Base-by-base conservation (phyloP, 2,329 filamentous ascomycete species). In the Dothideomycetes sp. region DNA sequence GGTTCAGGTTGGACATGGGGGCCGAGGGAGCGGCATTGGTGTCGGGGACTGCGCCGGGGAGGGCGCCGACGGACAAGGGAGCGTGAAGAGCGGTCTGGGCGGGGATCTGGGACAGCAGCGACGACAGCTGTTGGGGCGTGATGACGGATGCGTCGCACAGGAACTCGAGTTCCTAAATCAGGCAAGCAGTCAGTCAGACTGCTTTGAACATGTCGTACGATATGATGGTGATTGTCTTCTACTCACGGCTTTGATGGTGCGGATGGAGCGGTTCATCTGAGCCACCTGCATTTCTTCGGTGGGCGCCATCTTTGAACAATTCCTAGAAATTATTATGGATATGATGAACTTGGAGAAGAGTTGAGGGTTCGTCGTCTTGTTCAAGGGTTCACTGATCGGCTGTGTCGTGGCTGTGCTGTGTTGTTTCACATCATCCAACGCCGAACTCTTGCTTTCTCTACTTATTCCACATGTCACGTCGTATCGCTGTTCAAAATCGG, bases 141-240 rank as follows among this genome's bases (percentile, higher is more conserved):
- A 96, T 84, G 56, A 88, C 71, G 50, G 80, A 80, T 55, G 82
- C 78, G 60, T 94, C 88, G 51, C 85, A 76, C 46, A 96, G 83
- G 52, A 80, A 83, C 63, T 94, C 87, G 46, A 95, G 82, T 68
- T 95, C 88, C 88, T 94, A 51, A 27, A 30, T 12, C 23, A 25
- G 30, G 18, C n/a, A 4, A 29, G n/a, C 6, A 18, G 30, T 41
- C 30, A 33, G 32, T 34, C 32, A 17, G 29, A 15, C 29, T 33
- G 18, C 27, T 41, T 25, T 16, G 28, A 10, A 27, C 29, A 10
- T 16, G 15, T 24, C 15, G 22, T 13, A 19, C n/a, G n/a, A n/a
- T n/a, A n/a, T n/a, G n/a, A n/a, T n/a, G n/a, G n/a, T n/a, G n/a
- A n/a, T n/a, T n/a, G n/a, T n/a, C n/a, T 11, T 33, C 22, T 40